These are phyloP conservation scores for Wickerhamomyces queroliae DNA, from an alignment of 805 yeast genomes.

Conservation along the genomic window DNA sequence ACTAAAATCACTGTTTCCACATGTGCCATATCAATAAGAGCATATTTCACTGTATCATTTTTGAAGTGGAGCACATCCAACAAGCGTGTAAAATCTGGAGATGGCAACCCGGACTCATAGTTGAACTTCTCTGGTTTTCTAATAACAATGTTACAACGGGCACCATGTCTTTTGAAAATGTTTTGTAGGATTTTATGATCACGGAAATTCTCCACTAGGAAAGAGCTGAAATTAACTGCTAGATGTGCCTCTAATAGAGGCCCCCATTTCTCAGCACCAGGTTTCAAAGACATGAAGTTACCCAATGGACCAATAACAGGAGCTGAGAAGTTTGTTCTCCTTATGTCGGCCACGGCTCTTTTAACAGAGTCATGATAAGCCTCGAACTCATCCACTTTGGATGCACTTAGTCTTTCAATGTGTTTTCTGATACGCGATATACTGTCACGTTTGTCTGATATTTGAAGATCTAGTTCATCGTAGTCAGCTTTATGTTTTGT, in stretches of 20 bases:
- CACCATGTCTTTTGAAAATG: constrained; percentile 26
- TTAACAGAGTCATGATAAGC: constrained; percentile 1
- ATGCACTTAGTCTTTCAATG: neutral
- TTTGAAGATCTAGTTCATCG: constrained; percentile 3
- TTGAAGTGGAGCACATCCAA: constrained; percentile 56
- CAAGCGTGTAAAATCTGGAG: constrained; percentile 36
- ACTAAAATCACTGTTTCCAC: constrained; percentile 57
- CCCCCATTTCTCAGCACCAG: constrained; percentile 49
- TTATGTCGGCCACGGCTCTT: constrained; percentile 6
- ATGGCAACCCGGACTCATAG: constrained; percentile 40
- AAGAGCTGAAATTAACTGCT: constrained; percentile 46
- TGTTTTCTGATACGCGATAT: constrained; percentile 2
- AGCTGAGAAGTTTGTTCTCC: constrained; percentile 33
- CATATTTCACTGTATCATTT: constrained; percentile 47
- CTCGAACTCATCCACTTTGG: constrained; percentile 8
- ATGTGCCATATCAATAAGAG: constrained; percentile 56
- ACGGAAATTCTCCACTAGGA: constrained; percentile 57
- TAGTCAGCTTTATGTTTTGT: constrained; percentile 2
- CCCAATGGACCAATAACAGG: constrained; percentile 85
- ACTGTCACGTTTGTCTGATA: constrained; percentile 6
- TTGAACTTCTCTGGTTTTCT: constrained; percentile 55
- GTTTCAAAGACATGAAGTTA: constrained; percentile 46
- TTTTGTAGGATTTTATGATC: constrained; percentile 46
- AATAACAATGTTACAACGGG: constrained; percentile 37
- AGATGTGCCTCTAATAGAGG: constrained; percentile 54